Evolutionary conservation across 2,329 filamentous ascomycete species (phyloP), one percentile per base, ranked within the genome.

Genomic region (Ophiocordyceps polyrhachis-furcata): DNA sequence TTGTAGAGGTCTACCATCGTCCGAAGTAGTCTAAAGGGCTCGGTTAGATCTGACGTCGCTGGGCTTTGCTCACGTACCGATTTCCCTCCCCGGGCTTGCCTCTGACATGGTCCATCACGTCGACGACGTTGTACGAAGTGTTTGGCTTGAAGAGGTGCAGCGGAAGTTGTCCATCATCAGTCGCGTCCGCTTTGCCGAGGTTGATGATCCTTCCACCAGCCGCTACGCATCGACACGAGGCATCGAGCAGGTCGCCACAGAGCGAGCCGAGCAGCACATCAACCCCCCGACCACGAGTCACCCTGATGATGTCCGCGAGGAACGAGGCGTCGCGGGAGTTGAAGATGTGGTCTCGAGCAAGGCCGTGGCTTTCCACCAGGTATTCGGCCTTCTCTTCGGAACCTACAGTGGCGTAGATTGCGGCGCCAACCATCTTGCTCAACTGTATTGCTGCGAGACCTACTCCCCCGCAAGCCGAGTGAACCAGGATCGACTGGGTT

Each of bases 111-210:
- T 11, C n/a, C n/a, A 17, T n/a, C 32, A 65, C 35, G 37, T 64
- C 62, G 2, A 65, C 43, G 32, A 53, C 53, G 6, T 49, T 44
- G n/a, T 58, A 64, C 4, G 52, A 53, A 0, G 59, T 54, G 5
- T 57, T 61, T 1, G 46, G 46, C 0, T 57, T 51, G 35, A 74
- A 73, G 0, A 57, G 55, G 0, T 56, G 46, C 68, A 74, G 68
- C 3, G 62, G 59, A 2, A 73, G 56, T 4, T 54, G 51, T 3
- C 56, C 61, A 8, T 61, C 58, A 1, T 60, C 58, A 1, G 52
- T 15, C 9, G 63, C 48, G 42, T 64, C 61, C 14, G 53, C 51
- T 41, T 59, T 60, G 2, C 59, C 60, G 17, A 65, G 55, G 44
- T 65, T 62, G 0, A 65, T 31, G 45, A 65, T 56, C 0, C 43